Evolutionary conservation across 371 early-diverging fungal species (phyloP), one percentile per base, ranked within the genome.

Genomic region (Gilbertella persicaria): DNA sequence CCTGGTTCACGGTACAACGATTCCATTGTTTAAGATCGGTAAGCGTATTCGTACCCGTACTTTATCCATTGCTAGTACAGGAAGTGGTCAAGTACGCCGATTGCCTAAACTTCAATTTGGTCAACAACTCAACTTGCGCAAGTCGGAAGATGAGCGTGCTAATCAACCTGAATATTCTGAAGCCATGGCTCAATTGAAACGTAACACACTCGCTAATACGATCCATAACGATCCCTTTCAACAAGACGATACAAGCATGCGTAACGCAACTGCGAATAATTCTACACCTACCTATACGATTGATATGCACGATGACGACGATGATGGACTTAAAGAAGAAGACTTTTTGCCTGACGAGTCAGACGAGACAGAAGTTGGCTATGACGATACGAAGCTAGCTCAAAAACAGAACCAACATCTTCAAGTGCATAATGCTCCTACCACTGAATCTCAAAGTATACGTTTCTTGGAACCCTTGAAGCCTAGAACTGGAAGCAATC

Each of bases 1-100:
- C 0, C 52, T 92, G 10, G 83, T 90, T 5, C 93, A 94, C 45
- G 95, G 95, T 10, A 77, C 86, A 14, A 89, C 93, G 0, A 85
- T 92, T 5, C 90, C 91, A 10, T 46, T 94, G 17, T 83, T 89
- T 28, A 80, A 88, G 25, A 73, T 87, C 25, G 79, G 79, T 35
- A 78, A 73, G n/a, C 71, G 79, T 39, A 75, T 78, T 39, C 66
- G 73, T 21, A 73, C 79, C 3, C 67, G 79, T 28, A 78, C 79
- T 0, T 41, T 78, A 14, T 78, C 79, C 0, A 73, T 78, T 20
- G 61, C 79, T 0, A 75, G 75, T 51, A 69, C 71, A 0, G 60
- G 67, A 1, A 73, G 71, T 36, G 66, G 61, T 21, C 72, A 78
- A 45, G 67, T 73, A 0, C 45, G 57, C 4, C 61, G 74, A 4